Base-by-base conservation (phyloP, 345 rosid genomes). In the Ceriops zippeliana region DNA sequence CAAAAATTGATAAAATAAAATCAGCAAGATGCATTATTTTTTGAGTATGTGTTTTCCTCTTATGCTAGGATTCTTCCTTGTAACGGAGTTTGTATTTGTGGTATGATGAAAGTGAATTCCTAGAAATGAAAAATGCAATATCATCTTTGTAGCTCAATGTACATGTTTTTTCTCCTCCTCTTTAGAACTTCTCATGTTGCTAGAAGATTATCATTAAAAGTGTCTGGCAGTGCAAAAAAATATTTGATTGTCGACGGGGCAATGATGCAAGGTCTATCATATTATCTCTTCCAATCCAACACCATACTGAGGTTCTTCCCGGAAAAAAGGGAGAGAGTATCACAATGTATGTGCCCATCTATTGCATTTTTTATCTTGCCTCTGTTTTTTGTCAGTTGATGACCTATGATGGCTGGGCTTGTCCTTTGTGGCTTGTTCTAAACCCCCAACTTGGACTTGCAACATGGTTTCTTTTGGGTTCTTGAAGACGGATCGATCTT, bases 1-100 rank as follows among this genome's bases (percentile, higher is more conserved):
- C 82, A 95, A 91, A 85, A 88, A 86, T 76, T 88, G 75, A 84
- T 67, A 42, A 16, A 38, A 61, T 51, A 20, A 54, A 19, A 58
- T 27, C 51, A 68, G 56, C 62, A 69, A 62, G 75, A 69, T 66
- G 38, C 66, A 42, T 82, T 68, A 54, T 73, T 64, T 68, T 53
- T 54, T 66, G 51, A 72, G 67, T 72, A 5, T 37, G 54, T 57
- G 57, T 28, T 63, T 47, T 57, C 66, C 13, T 75, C 59, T 53
- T 57, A 58, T 69, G 58, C 61, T 49, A 63, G 71, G 82, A 76
- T 77, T 67, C 73, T 73, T 38, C 54, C 11, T 37, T 66, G 72
- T 60, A 54, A 62, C 70, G 47, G 78, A 72, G 51, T 66, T 42
- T 62, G 71, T 70, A 47, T 65, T 37, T 37, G 60, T 30, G 71